Percentiles rank a stretch among this genome's conserved stretches.
Evolutionary conservation across 2,329 filamentous ascomycete species (phyloP).

Genomic region (Colletotrichum karsti): DNA sequence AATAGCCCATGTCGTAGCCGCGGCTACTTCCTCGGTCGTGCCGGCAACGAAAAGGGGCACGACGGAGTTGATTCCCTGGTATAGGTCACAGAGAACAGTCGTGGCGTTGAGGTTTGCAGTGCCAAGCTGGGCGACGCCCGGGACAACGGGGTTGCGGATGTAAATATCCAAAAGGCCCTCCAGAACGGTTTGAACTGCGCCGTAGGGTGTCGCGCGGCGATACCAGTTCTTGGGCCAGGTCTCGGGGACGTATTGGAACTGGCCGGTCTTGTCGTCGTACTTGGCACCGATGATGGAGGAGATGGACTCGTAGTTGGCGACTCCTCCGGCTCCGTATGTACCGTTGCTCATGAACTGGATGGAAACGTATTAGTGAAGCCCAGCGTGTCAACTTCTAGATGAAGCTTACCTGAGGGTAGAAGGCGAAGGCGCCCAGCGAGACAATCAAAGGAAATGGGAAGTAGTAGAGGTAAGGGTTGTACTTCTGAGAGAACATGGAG

Average conservation of each 20-base stretch:
- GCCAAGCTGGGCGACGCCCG: neutral
- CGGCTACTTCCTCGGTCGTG: constrained; percentile 3
- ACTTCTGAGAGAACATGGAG: constrained; percentile 16
- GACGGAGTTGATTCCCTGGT: constrained; percentile 8
- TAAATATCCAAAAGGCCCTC: constrained; percentile 8
- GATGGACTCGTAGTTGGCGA: constrained; percentile 23
- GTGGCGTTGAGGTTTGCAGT: constrained; percentile 15
- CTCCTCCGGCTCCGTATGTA: constrained; percentile 10
- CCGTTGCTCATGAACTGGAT: constrained; percentile 21
- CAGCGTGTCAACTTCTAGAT: neutral
- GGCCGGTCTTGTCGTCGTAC: constrained; percentile 11
- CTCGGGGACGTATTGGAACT: constrained; percentile 23
- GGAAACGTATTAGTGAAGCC: neutral
- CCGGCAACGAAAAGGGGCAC: constrained; percentile 14
- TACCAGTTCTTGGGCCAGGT: constrained; percentile 26
- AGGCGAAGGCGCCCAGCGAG: constrained; percentile 10
- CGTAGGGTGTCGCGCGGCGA: constrained; percentile 19
- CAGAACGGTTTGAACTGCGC: neutral
- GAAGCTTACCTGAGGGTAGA: constrained; percentile 16
- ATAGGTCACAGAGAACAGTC: constrained; percentile 10
- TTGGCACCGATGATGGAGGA: constrained; percentile 20
- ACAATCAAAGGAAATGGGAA: constrained; percentile 20
- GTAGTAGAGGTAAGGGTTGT: constrained; percentile 25
- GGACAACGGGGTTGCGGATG: constrained; percentile 6
- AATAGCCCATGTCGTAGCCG: constrained; percentile 2